Evolutionary conservation across 1,284 basidiomycete species (phyloP).

Genomic region (Apiotrichum gamsii): DNA sequence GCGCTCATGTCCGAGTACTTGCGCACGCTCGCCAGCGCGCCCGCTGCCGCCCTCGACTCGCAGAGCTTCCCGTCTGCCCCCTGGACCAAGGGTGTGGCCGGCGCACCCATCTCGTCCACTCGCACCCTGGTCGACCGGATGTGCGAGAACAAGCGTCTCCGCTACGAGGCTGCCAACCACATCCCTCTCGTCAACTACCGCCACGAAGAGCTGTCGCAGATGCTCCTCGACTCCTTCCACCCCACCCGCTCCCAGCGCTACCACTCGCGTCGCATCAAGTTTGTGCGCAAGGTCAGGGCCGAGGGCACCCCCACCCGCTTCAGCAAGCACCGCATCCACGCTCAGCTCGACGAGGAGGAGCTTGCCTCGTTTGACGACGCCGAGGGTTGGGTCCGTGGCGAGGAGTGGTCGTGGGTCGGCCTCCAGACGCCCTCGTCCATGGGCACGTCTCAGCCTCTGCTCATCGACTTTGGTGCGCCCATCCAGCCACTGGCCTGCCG

Average conservation of each 20-base stretch:
- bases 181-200: constrained; percentile 41
- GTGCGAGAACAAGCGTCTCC: constrained; percentile 35
- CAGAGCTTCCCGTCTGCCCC: constrained; percentile 18
- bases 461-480: constrained; percentile 17
- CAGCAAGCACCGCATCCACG: constrained; percentile 34
- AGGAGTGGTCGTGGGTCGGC: constrained; percentile 43
- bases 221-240: constrained; percentile 50
- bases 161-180: constrained; percentile 24
- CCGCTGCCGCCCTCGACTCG: constrained; percentile 2
- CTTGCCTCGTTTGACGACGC: constrained; percentile 41
- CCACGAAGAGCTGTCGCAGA: constrained; percentile 49
- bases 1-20: constrained; percentile 24
- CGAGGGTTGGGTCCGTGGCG: constrained; percentile 37
- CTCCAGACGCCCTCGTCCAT: constrained; percentile 21
- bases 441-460: constrained; percentile 10
- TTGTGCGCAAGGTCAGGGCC: constrained; percentile 49
- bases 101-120: background rate
- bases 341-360: constrained; percentile 43
- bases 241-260: constrained; percentile 46
- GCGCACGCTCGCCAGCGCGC: constrained; percentile 12
- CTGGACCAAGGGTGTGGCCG: constrained; percentile 15
- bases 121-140: constrained; percentile 24
- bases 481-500: constrained; percentile 8
- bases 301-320: constrained; percentile 44
- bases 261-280: constrained; percentile 45